Percentiles rank a stretch among this genome's conserved stretches.
Conservation (phyloP, 352 stramenopile species). For the Phytophthora kernoviae region DNA sequence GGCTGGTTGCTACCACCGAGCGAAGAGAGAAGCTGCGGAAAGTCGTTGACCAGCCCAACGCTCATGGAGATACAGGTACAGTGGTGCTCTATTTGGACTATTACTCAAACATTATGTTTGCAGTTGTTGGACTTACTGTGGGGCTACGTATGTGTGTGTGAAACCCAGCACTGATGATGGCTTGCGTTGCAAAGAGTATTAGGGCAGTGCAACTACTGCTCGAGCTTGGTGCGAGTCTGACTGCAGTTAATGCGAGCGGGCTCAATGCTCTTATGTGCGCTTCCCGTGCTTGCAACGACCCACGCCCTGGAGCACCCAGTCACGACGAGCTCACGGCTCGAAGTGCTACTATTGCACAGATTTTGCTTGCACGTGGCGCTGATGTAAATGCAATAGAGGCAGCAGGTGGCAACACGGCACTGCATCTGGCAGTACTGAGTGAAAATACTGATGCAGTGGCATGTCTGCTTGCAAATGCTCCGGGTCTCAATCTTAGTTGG, state of each 20-base stretch:
- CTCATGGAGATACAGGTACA: conserved; percentile 79
- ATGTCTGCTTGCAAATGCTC: conserved; percentile 31
- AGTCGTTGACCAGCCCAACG: conserved; percentile 65
- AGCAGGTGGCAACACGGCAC: conserved; percentile 56
- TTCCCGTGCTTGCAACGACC: conserved; percentile 50
- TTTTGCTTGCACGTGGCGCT: conserved; percentile 49
- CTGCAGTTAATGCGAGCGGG: conserved; percentile 50
- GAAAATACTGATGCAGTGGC: conserved; percentile 54
- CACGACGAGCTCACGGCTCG: conserved; percentile 42
- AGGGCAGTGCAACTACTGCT: conserved; percentile 51
- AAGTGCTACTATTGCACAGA: conserved; percentile 54
- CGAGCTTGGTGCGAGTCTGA: conserved; percentile 45
- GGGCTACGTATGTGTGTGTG: background rate
- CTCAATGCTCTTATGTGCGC: conserved; percentile 86
- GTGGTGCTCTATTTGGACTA: background rate
- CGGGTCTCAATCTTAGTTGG: conserved; percentile 28
- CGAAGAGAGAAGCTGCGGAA: conserved; percentile 50
- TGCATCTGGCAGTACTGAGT: conserved; percentile 79
- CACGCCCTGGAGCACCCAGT: conserved; percentile 21
- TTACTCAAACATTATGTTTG: background rate
- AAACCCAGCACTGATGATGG: conserved; percentile 85
- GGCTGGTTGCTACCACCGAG: conserved; percentile 52
- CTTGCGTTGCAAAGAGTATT: conserved; percentile 80
- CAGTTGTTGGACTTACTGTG: background rate
- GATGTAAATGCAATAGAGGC: conserved; percentile 54